Base-by-base conservation (phyloP, 352 stramenopile genomes). In the Phytophthora agathidicida region DNA sequence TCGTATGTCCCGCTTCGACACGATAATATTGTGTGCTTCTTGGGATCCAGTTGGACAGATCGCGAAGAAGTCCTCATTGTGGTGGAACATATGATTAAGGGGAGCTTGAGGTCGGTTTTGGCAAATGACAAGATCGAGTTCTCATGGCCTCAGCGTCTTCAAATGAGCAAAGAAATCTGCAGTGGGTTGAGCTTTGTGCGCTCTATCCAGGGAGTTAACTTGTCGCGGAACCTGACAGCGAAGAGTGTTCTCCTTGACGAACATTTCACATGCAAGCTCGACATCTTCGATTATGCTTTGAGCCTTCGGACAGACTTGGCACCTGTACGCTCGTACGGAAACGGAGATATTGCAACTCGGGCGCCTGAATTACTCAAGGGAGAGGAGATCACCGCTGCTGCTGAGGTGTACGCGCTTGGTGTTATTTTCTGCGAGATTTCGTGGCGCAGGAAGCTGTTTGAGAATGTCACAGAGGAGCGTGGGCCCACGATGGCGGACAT, bases 371-470 rank as follows among this genome's bases (percentile, higher is more conserved):
- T 93, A 14, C 74, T 93, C 5, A 60, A 54, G 11, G 76, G 77
- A 6, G 73, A 73, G 0, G 49, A 73, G 11, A 33, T 78, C n/a
- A 82, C 80, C n/a, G 20, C 32, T 7, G 68, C 77, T 17, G 75
- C 81, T 9, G 75, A 91, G 51, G 71, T 93, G 10, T 93, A 90
- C 28, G 80, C 82, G 8, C 59, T 93, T 20, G 83, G 83, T 39
- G 74, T 87, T 16, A 77, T 93, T 60, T 72, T 93, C 23, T 93
- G 81, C 39, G 83, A 91, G 55, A 74, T 93, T 22, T 87, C 79
- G 48, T 56, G 58, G 22, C 75, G 71, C 7, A 44, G 47, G 5
- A 74, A 71, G 26, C 43, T 84, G 20, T 91, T 84, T 44, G 52
- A 78, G 19, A 55, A 77, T 26, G 65, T 89, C 17, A 43, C 68